A percentile compares a stretch with the other conserved stretches of the same genome.
Evolutionary conservation across 2,329 filamentous ascomycete genomes (phyloP).

Genomic region (Colletotrichum melonis): DNA sequence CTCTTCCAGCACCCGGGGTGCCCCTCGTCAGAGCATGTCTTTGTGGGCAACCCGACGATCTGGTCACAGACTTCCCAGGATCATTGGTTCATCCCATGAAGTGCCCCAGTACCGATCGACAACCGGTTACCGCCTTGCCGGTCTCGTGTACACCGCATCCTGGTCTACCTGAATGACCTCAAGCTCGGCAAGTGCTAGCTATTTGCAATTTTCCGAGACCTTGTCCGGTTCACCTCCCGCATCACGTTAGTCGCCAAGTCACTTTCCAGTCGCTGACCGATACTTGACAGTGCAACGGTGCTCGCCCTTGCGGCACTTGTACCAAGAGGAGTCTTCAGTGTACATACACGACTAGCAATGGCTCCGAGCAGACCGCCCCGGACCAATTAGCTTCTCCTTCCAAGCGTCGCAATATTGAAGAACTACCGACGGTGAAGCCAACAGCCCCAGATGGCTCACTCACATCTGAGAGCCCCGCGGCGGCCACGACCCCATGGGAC

Average conservation of each 20-base stretch:
- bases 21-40: constrained; percentile 3
- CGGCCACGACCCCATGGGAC: constrained; percentile 26
- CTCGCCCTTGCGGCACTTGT: constrained; percentile 40
- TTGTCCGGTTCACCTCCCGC: neutral
- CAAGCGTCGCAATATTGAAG: constrained; percentile 35
- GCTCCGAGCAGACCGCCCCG: constrained; percentile 25
- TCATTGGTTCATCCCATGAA: constrained; percentile 24
- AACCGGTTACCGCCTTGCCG: constrained; percentile 12
- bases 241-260: neutral
- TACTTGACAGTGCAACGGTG: constrained; percentile 40
- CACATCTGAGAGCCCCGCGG: constrained; percentile 23
- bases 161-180: neutral
- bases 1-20: constrained; percentile 8
- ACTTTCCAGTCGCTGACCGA: constrained; percentile 18
- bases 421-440: constrained; percentile 18
- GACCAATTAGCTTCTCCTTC: constrained; percentile 32
- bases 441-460: constrained; percentile 8
- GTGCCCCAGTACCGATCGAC: constrained; percentile 12
- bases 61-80: constrained; percentile 7
- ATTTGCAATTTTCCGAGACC: neutral
- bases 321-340: constrained; percentile 38
- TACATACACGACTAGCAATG: constrained; percentile 34
- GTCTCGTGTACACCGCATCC: constrained; percentile 20
- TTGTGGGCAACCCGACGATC: constrained; percentile 28
- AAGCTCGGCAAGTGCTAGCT: constrained; percentile 24